A percentile compares a stretch with the other conserved stretches of the same genome.
Evolutionary conservation across 2,329 filamentous ascomycete species (phyloP).

Genomic region (Penicillium sp.): DNA sequence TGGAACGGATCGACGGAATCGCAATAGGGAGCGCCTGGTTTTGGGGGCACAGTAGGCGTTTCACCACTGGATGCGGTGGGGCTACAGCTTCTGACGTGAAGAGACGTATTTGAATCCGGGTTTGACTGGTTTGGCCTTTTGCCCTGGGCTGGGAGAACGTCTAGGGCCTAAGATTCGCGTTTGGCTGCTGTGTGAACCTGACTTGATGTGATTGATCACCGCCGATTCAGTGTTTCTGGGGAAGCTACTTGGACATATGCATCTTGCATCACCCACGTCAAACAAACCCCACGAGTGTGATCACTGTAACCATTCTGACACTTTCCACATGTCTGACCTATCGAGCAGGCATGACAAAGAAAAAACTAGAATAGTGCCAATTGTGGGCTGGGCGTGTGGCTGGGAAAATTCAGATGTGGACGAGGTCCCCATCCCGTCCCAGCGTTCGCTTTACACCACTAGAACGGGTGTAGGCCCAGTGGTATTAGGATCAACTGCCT

Average conservation of each 20-base stretch:
- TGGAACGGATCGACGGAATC: constrained; percentile 30
- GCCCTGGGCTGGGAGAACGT: not conserved
- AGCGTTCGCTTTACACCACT: not conserved
- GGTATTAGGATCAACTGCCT: not conserved
- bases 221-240: constrained; percentile 5
- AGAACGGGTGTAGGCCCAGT: not conserved
- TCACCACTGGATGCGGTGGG: constrained; percentile 37
- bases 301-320: not conserved
- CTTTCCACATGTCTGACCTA: constrained; percentile 5
- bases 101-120: constrained; percentile 4
- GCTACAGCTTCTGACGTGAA: not conserved
- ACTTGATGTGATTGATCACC: constrained; percentile 5
- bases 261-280: constrained; percentile 7
- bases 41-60: constrained; percentile 48
- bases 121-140: not conserved
- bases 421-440: not conserved
- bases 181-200: not conserved
- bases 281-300: constrained; percentile 2
- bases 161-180: not conserved
- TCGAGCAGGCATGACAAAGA: constrained; percentile 1
- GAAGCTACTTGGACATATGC: constrained; percentile 5
- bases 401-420: constrained; percentile 10
- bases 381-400: not conserved
- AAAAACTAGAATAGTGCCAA: not conserved
- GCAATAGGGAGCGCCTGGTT: constrained; percentile 30